Conservation (phyloP, 1,284 basidiomycete genomes). For the Athelia sp. region DNA sequence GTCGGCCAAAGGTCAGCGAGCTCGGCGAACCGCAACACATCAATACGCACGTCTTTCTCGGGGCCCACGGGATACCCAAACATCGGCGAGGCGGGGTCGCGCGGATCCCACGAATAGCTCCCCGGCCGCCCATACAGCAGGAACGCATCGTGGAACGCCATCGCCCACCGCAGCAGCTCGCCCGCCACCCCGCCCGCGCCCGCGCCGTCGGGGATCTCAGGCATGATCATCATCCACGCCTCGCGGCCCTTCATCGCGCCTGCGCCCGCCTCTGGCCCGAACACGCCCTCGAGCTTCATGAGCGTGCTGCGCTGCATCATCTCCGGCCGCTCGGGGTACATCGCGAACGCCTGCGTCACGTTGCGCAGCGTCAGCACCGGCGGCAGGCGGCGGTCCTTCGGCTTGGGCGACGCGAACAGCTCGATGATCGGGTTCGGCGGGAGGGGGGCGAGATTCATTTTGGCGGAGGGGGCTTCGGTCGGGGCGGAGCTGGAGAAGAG, state of each 20-base stretch:
- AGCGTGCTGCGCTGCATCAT: conserved; percentile 83
- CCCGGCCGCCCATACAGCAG: conserved; percentile 82
- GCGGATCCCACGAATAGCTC: conserved; percentile 83
- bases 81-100: conserved; percentile 72
- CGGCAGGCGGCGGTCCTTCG: conserved; percentile 66
- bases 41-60: conserved; percentile 57
- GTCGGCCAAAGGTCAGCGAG: conserved; percentile 7
- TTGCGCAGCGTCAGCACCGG: conserved; percentile 47
- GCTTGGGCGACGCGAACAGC: conserved; percentile 57
- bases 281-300: conserved; percentile 81
- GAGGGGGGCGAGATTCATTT: conserved; percentile 16
- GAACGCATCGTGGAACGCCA: conserved; percentile 85
- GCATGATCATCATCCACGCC: conserved; percentile 87
- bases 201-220: conserved; percentile 44
- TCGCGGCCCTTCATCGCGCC: conserved; percentile 58
- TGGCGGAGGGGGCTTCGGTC: conserved; percentile 16
- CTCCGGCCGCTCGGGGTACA: conserved; percentile 94
- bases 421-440: conserved; percentile 46
- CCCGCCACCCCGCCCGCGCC: conserved; percentile 17
- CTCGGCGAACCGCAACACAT: not conserved
- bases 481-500: conserved; percentile 50
- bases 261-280: conserved; percentile 74
- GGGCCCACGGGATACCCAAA: conserved; percentile 80
- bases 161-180: conserved; percentile 94
- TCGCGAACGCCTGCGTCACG: conserved; percentile 76